phyloP scores from a whole-genome alignment of 1,139 yeast genomes.

The Yamadazyma mexicana region DNA sequence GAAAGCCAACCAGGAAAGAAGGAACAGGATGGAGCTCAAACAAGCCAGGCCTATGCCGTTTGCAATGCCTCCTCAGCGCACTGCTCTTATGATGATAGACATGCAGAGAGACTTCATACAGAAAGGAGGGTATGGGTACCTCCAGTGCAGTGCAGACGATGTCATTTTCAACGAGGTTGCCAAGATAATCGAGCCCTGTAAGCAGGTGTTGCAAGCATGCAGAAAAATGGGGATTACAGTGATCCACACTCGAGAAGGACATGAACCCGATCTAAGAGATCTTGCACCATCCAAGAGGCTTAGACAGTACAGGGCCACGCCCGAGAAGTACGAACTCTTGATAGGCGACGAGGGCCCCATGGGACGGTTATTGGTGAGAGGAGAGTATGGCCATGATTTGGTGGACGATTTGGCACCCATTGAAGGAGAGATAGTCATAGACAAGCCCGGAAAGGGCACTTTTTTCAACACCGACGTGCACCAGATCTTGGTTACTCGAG shows the following conservation, averaged over 20 bases:
- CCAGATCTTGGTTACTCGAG: constrained; percentile 15
- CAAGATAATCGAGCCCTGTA: constrained; percentile 13
- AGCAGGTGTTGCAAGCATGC: constrained; percentile 11
- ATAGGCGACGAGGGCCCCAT: constrained; percentile 17
- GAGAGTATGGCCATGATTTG: constrained; percentile 15
- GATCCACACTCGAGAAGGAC: constrained; percentile 17
- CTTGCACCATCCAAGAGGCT: constrained; percentile 12
- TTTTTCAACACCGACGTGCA: constrained; percentile 16
- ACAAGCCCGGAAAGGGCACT: constrained; percentile 17
- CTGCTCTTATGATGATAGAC: constrained; percentile 16
- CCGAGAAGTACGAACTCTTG: constrained; percentile 12
- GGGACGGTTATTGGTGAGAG: constrained; percentile 15
- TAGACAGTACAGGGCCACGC: constrained; percentile 12
- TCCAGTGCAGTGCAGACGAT: constrained; percentile 12
- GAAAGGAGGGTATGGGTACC: constrained; percentile 15
- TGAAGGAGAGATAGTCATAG: constrained; percentile 12
- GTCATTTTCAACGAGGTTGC: constrained; percentile 11
- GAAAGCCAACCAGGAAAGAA: neutral
- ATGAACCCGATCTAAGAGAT: constrained; percentile 14
- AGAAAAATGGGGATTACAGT: constrained; percentile 13
- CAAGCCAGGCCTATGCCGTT: constrained; percentile 9
- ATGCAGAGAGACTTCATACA: constrained; percentile 17
- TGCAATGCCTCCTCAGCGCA: constrained; percentile 9
- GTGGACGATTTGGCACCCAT: constrained; percentile 12
- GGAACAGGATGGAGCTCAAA: neutral